phyloP scores from a whole-genome alignment of 805 yeast genomes.

The Saturnispora galanensis region DNA sequence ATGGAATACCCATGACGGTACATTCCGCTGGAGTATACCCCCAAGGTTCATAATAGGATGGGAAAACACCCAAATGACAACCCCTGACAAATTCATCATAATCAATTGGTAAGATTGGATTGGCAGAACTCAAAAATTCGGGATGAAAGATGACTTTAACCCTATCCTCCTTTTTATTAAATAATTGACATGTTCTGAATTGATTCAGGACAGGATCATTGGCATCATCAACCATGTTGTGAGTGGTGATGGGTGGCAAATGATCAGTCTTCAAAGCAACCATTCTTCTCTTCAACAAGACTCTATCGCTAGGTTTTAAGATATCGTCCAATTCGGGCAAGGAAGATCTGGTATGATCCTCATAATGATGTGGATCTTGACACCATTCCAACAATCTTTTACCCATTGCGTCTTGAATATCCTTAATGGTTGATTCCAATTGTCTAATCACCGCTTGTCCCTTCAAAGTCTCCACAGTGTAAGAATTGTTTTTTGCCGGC shows the following conservation, averaged over 20 bases:
- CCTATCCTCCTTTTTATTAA: slow-evolving; percentile 81
- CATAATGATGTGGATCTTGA: slow-evolving; percentile 33
- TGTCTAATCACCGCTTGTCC: slow-evolving; percentile 96
- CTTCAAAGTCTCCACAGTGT: slow-evolving; percentile 89
- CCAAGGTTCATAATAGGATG: slow-evolving; percentile 98
- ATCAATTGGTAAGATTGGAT: slow-evolving; percentile 86
- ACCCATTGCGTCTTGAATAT: slow-evolving; percentile 80
- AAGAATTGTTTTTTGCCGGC: slow-evolving; percentile 94
- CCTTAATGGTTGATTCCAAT: slow-evolving; percentile 77
- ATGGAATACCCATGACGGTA: slow-evolving; percentile 98
- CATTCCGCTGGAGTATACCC: slow-evolving; percentile 99
- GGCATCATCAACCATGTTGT: slow-evolving; percentile 89
- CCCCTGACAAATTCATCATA: slow-evolving; percentile 98
- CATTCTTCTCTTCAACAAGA: slow-evolving; percentile 81
- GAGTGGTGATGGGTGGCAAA: slow-evolving; percentile 93
- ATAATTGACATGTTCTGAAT: slow-evolving; percentile 82
- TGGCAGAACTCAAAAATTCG: slow-evolving; percentile 87
- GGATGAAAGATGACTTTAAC: slow-evolving; percentile 97
- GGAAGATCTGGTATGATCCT: slow-evolving; percentile 31
- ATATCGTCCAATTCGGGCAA: slow-evolving; percentile 76
- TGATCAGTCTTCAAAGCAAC: slow-evolving; percentile 84
- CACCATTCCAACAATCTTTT: slow-evolving; percentile 85
- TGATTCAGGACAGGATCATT: slow-evolving; percentile 87
- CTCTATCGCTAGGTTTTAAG: slow-evolving; percentile 79
- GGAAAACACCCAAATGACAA: slow-evolving; percentile 96